Base-by-base conservation (phyloP, 257 asterid species). In the Solanum paucissectum region DNA sequence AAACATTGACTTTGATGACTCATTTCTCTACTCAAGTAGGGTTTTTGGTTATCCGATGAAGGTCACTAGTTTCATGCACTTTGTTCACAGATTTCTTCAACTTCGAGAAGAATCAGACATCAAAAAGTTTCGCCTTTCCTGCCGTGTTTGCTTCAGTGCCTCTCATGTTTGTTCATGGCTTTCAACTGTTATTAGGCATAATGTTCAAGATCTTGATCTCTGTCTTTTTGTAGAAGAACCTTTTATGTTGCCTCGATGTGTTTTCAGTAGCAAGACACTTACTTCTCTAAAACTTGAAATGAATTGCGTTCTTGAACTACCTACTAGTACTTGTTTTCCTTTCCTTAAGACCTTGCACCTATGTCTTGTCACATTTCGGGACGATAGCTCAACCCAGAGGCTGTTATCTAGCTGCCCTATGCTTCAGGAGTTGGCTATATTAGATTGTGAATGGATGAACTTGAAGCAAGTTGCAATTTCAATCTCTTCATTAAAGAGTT, bases 381-480 rank as follows among this genome's bases (percentile, higher is more conserved):
- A 90, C 69, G 94, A 91, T 64, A 85, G 76, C 86, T 88, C 92
- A 75, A 91, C 91, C 88, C 94, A 92, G 55, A 88, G 87, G 90
- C 89, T 93, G 38, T 90, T 93, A 58, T 91, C 94, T 58, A 83
- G 87, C 36, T 91, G 94, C 73, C 93, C 94, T 27, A 66, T 84
- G 66, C 94, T 92, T 42, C 90, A 86, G 86, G 94, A 92, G 89
- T 89, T 93, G 90, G 92, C 89, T 55, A 83, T 93, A 66, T 86
- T 93, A 88, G 94, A 93, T 86, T 93, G 95, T 75, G 94, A 91
- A 27, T 91, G 95, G 95, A 87, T 86, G 83, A 87, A 90, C 62
- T 52, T 92, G 89, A 92, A 87, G 77, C 84, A 46, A 25, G 86
- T 92, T 62, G 14, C 90, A 2, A 89, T 93, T 74, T 88, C 90